Conservation (phyloP, 768 basidiomycete genomes). For the Mrakia blollopis region DNA sequence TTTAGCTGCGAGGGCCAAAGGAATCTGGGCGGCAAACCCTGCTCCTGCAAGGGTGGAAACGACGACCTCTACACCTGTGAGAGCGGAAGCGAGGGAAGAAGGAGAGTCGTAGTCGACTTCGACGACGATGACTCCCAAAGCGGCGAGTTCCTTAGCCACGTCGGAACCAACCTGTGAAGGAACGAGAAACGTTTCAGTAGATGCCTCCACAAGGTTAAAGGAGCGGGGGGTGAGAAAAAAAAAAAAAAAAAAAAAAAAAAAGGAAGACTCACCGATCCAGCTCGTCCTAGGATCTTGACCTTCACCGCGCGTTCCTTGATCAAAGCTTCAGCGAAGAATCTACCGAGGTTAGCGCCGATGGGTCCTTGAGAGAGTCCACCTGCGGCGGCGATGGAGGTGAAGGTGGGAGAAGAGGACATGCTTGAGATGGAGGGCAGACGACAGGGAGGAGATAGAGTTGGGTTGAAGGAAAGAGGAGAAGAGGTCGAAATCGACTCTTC, state of each 20-base stretch:
- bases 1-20: neutral
- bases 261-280: constrained; percentile 15
- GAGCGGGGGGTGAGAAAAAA: neutral
- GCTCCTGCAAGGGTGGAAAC: constrained; percentile 2
- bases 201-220: neutral
- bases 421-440: too few species aligned
- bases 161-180: neutral
- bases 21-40: neutral
- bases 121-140: constrained; percentile 10
- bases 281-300: constrained; percentile 23
- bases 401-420: neutral
- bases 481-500: too few species aligned
- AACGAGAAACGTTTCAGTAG: too few species aligned
- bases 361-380: constrained; percentile 26
- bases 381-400: constrained; percentile 24
- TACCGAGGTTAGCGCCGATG: constrained; percentile 22
- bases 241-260: neutral
- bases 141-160: constrained; percentile 20
- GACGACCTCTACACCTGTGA: constrained; percentile 6
- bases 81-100: neutral
- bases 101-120: constrained; percentile 11
- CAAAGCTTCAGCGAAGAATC: constrained; percentile 20
- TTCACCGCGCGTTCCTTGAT: constrained; percentile 5
- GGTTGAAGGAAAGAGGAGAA: too few species aligned
- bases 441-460: too few species aligned